Evolutionary conservation across 768 basidiomycete species (phyloP).

Genomic region (Leccinum aurantiacum): DNA sequence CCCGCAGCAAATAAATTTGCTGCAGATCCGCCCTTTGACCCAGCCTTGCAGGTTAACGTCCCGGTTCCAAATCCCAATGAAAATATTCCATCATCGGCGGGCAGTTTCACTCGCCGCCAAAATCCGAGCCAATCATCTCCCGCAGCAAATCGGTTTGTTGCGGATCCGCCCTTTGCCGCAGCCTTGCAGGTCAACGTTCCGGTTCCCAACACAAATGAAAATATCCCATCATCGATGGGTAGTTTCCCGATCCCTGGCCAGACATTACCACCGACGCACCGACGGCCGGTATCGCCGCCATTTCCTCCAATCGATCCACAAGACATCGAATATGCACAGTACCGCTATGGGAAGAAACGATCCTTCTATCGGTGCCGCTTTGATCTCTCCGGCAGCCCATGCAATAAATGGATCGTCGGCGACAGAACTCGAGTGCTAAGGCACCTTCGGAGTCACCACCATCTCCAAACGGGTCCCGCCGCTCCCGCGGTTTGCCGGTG

Average conservation of each 20-base stretch:
- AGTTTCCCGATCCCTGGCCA: background rate
- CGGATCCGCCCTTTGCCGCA: background rate
- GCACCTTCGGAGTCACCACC: constrained; percentile 30
- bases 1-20: background rate
- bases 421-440: constrained; percentile 26
- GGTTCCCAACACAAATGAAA: background rate
- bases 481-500: constrained; percentile 22
- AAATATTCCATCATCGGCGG: constrained; percentile 2
- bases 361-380: constrained; percentile 29
- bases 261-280: background rate
- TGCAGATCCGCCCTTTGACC: background rate
- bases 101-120: background rate
- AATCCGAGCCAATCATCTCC: background rate
- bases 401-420: constrained; percentile 28
- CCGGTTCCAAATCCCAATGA: background rate
- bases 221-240: background rate
- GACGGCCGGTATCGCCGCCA: background rate
- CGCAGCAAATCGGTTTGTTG: background rate
- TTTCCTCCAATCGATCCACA: constrained; percentile 11
- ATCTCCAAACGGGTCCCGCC: constrained; percentile 16
- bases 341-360: constrained; percentile 18
- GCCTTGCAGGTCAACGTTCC: constrained; percentile 5
- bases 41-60: constrained; percentile 4
- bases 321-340: constrained; percentile 25
- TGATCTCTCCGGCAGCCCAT: constrained; percentile 23